Evolutionary conservation across 2,329 filamentous ascomycete genomes (phyloP).

Genomic region (Endothia cerciana): DNA sequence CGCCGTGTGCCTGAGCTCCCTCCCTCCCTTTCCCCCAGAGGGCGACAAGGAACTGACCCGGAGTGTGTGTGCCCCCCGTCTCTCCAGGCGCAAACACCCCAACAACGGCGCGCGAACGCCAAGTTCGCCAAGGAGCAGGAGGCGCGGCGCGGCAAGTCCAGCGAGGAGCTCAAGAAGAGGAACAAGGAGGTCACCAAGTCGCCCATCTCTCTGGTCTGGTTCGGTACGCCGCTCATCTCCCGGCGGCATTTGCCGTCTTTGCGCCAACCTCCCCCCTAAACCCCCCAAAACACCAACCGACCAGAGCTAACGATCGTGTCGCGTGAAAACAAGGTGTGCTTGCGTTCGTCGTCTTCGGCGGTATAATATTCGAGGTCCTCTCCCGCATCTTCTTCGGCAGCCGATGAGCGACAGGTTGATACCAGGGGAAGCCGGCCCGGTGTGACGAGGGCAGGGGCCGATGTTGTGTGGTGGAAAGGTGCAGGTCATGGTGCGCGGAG

Average conservation of each 20-base stretch:
- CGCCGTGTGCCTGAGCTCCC: neutral
- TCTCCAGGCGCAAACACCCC: conserved; percentile 76
- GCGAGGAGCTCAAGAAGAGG: conserved; percentile 64
- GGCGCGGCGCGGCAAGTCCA: conserved; percentile 75
- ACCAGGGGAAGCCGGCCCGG: conserved; percentile 24
- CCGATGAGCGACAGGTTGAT: conserved; percentile 13
- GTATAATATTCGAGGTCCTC: conserved; percentile 61
- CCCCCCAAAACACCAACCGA: neutral
- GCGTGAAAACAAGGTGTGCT: conserved; percentile 50
- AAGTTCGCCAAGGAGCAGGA: conserved; percentile 77
- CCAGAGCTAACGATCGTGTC: conserved; percentile 23
- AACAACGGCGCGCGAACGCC: conserved; percentile 80
- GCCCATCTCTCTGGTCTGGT: conserved; percentile 66
- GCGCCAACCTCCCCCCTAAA: neutral
- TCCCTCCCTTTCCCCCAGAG: neutral
- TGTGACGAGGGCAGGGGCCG: neutral
- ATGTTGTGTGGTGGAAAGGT: neutral
- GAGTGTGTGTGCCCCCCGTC: neutral
- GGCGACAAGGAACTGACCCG: neutral
- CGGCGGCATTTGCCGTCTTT: too few species aligned
- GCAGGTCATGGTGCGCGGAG: neutral
- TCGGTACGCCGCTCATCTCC: conserved; percentile 57
- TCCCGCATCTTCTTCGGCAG: conserved; percentile 54
- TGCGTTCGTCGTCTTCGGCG: conserved; percentile 64
- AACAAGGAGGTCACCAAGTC: conserved; percentile 60